These are phyloP conservation scores for Hapsidospora chrysogenum DNA, from an alignment of 495 filamentous ascomycete species.

Conservation along the genomic window DNA sequence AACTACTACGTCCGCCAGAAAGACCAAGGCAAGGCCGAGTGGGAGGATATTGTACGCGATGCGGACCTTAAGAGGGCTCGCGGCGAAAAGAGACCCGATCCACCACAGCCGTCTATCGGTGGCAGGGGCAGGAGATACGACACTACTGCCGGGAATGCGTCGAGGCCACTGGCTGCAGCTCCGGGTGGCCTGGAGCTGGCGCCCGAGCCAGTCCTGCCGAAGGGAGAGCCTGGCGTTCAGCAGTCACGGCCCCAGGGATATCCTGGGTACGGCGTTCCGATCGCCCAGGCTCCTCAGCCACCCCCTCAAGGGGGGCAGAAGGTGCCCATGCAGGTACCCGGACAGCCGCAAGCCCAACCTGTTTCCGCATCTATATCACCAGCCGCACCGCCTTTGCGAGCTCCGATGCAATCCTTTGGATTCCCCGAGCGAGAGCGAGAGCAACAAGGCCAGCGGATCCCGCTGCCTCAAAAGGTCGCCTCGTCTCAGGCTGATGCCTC, in stretches of 20 bases:
- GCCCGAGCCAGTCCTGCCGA: slow-evolving; percentile 30
- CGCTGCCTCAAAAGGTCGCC: slow-evolving; percentile 11
- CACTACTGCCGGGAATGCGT: slow-evolving; percentile 32
- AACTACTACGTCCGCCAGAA: slow-evolving; percentile 75
- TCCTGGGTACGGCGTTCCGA: slow-evolving; percentile 2
- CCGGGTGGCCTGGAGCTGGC: slow-evolving; percentile 41
- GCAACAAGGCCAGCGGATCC: slow-evolving; percentile 5
- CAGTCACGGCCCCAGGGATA: slow-evolving; percentile 3
- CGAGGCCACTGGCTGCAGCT: slow-evolving; percentile 37
- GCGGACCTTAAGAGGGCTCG: slow-evolving; percentile 53
- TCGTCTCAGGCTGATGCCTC: too few relatives aligned
- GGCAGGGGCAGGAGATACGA: slow-evolving; percentile 29
- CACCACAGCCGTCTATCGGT: slow-evolving; percentile 39
- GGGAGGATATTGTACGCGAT: slow-evolving; percentile 47
- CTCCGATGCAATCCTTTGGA: slow-evolving; percentile 15
- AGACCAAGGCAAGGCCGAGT: slow-evolving; percentile 44
- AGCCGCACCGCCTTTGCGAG: slow-evolving; percentile 15
- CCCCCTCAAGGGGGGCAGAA: slow-evolving; percentile 11
- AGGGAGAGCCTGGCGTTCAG: slow-evolving; percentile 15
- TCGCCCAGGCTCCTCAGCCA: slow-evolving; percentile 4
- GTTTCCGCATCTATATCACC: slow-evolving; percentile 29
- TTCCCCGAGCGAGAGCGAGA: slow-evolving; percentile 15
- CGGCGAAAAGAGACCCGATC: slow-evolving; percentile 58
- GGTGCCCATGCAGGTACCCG: too few relatives aligned
- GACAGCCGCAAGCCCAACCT: too few relatives aligned